Percentiles rank a stretch among this genome's conserved stretches.
phyloP scores from a whole-genome alignment of 2,329 filamentous ascomycete genomes.

The Fonsecaea erecta region DNA sequence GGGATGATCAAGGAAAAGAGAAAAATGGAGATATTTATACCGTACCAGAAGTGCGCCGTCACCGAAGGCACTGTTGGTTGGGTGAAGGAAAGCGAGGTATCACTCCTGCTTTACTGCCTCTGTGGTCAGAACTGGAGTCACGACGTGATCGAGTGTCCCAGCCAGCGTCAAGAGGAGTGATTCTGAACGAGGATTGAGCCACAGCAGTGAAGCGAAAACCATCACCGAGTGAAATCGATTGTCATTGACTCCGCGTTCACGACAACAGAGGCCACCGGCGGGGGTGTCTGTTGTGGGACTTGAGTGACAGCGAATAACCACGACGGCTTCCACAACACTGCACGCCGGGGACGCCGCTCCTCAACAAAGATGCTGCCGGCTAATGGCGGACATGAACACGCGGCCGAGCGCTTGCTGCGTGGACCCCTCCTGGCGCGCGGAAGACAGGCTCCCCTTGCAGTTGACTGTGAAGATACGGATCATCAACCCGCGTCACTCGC shows the following conservation, averaged over 20 bases:
- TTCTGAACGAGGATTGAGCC: no score
- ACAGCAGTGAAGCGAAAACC: no score
- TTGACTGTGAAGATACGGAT: background rate
- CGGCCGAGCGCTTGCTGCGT: background rate
- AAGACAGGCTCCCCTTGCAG: background rate
- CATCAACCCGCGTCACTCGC: background rate
- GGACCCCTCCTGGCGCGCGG: background rate
- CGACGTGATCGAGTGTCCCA: no score
- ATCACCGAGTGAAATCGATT: no score
- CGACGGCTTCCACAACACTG: background rate
- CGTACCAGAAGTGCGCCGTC: no score
- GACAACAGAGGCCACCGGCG: background rate
- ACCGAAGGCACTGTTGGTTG: no score
- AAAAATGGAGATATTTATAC: no score
- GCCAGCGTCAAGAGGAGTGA: no score
- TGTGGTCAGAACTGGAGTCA: no score
- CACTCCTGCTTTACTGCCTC: no score
- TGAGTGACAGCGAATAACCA: background rate
- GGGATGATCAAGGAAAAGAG: no score
- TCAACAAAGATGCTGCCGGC: background rate
- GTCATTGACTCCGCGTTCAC: background rate
- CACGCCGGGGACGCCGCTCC: background rate
- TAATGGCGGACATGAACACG: background rate
- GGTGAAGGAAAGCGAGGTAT: no score
- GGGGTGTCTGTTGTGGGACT: background rate